Base-by-base conservation (phyloP, 2,329 filamentous ascomycete genomes). In the Fusarium sp. region DNA sequence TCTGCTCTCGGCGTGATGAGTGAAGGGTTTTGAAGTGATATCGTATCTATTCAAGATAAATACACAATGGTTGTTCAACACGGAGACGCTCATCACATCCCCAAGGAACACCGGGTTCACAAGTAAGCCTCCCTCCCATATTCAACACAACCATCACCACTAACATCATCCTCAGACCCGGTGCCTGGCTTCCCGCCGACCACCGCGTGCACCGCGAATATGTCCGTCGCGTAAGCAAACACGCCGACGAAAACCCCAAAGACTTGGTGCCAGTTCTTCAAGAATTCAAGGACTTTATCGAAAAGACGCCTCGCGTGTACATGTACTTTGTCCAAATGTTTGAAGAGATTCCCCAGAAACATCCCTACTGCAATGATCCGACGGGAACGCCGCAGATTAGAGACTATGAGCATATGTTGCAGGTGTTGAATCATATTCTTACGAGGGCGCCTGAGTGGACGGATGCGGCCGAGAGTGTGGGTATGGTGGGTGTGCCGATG, bases 261-360 rank as follows among this genome's bases (percentile, higher is more conserved):
- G 80, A 86, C 2, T 83, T 93, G 1, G 85, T 87, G 14, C 91
- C 91, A 0, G 90, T 90, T 0, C 80, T 94, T 0, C 75, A 87
- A 70, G 92, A 93, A 71, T 93, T 94, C 83, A 86, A 90, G 77
- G 80, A 88, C 2, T 82, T 93, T 27, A 93, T 94, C 70, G 92
- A 94, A 79, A 80, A 80, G 31, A 90, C 90, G 71, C 83, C 91
- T 2, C 87, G 90, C 24, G 83, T 94, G 29, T 91, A 90, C 83
- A 91, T 93, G 86, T 89, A 91, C 79, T 89, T 93, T 77, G 83
- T 84, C 27, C 84, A 87, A 71, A 94, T 94, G 92, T 94, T 92
- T 81, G 84, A 88, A 33, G 90, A 94, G 81, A 84, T 93, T 22
- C 92, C 92, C 0, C 78, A 79, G 35, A 90, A 90, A 79, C 82